Evolutionary conservation across 352 stramenopile genomes (phyloP).

Genomic region (Globisporangium carolinianum): DNA sequence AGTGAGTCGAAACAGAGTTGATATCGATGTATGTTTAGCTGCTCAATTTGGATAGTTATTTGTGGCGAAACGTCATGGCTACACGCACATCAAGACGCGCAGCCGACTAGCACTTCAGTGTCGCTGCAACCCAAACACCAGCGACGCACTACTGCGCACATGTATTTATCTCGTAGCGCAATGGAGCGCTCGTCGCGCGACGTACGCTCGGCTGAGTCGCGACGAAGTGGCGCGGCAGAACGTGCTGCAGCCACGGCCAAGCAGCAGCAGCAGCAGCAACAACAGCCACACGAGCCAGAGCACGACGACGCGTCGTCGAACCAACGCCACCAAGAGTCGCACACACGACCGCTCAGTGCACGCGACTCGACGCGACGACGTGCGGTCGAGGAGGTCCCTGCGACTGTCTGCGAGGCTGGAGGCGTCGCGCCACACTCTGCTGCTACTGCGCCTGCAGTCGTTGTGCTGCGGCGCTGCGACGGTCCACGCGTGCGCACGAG

Average conservation of each 20-base stretch:
- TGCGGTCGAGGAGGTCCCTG: background rate
- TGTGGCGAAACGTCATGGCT: no score
- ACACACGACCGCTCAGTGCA: background rate
- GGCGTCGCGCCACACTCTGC: background rate
- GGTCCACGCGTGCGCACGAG: conserved; percentile 59
- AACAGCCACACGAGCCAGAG: background rate
- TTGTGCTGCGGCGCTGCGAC: conserved; percentile 62
- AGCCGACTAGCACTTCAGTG: no score
- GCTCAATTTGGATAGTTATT: no score
- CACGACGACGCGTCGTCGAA: background rate
- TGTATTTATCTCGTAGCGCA: no score
- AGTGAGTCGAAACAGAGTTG: background rate
- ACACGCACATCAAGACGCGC: no score
- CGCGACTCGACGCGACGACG: background rate
- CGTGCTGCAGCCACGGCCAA: background rate
- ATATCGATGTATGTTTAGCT: background rate
- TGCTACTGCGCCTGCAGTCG: conserved; percentile 2
- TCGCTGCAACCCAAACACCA: no score
- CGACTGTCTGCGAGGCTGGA: background rate
- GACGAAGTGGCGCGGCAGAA: no score
- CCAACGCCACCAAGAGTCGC: background rate
- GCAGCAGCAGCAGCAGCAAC: background rate
- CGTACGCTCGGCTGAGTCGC: no score
- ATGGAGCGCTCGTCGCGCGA: no score
- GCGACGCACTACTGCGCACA: no score